These are phyloP conservation scores for Neonectria coccinea DNA, from an alignment of 2,329 filamentous ascomycete species.

Conservation along the genomic window DNA sequence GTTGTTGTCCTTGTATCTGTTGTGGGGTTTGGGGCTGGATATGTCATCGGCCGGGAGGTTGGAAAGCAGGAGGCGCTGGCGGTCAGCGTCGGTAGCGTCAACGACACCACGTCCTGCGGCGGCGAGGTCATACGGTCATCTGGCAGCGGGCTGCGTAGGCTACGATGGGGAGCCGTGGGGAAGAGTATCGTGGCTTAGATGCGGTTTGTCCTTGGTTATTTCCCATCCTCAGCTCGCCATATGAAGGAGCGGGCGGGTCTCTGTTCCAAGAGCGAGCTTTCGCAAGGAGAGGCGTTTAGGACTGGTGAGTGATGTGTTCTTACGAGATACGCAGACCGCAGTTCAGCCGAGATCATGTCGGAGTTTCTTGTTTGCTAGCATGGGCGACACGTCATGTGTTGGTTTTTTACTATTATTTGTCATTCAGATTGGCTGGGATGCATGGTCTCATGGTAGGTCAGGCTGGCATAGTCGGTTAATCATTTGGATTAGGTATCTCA, in stretches of 20 bases:
- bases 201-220: slow-evolving; percentile 22
- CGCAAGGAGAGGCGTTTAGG: slow-evolving; percentile 21
- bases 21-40: slow-evolving; percentile 76
- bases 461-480: slow-evolving; percentile 15
- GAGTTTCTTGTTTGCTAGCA: slow-evolving; percentile 34
- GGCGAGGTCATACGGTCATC: slow-evolving; percentile 65
- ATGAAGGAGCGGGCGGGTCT: slow-evolving; percentile 13
- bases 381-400: slow-evolving; percentile 21
- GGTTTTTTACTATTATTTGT: slow-evolving; percentile 26
- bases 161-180: slow-evolving; percentile 66
- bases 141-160: slow-evolving; percentile 62
- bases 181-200: slow-evolving; percentile 61
- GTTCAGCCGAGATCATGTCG: slow-evolving; percentile 25
- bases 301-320: slow-evolving; percentile 29
- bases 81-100: slow-evolving; percentile 54
- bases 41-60: slow-evolving; percentile 75
- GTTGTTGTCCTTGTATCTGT: slow-evolving; percentile 76
- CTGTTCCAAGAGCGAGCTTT: slow-evolving; percentile 17
- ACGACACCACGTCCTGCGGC: slow-evolving; percentile 63
- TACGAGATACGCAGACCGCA: slow-evolving; percentile 36
- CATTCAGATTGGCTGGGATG: slow-evolving; percentile 32
- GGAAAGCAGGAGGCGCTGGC: slow-evolving; percentile 69
- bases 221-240: slow-evolving; percentile 5
- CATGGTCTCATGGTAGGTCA: slow-evolving; percentile 9
- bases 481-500: slow-evolving; percentile 15